phyloP scores from a whole-genome alignment of 345 rosid genomes.

The Acer saccharum region DNA sequence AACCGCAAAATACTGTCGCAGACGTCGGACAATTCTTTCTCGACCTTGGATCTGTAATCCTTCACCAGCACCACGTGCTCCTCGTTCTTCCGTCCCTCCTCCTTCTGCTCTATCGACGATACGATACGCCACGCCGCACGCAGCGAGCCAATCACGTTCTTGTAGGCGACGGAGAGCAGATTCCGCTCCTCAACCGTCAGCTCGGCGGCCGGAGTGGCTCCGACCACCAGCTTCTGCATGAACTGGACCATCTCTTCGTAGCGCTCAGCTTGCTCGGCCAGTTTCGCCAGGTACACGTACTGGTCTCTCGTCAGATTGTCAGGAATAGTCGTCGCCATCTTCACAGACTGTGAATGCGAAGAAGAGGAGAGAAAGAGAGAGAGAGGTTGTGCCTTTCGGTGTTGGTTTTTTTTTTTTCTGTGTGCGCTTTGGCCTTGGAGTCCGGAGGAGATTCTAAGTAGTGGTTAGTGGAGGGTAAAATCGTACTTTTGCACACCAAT shows the following conservation, averaged over 20 bases:
- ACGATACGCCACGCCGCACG: constrained; percentile 98
- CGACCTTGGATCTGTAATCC: constrained; percentile 93
- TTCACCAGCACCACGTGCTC: constrained; percentile 87
- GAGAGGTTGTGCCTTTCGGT: not conserved
- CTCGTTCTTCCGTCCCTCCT: constrained; percentile 90
- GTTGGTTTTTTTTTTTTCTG: not conserved
- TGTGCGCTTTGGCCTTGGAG: no score
- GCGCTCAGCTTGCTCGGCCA: constrained; percentile 97
- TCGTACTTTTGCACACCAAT: not conserved
- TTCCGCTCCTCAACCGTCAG: constrained; percentile 94
- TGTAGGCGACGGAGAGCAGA: constrained; percentile 93
- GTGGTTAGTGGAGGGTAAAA: constrained; percentile 18
- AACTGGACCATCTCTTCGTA: constrained; percentile 96
- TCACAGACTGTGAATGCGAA: not conserved
- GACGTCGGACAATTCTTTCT: constrained; percentile 72
- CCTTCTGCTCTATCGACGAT: constrained; percentile 94
- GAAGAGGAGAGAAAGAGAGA: not conserved
- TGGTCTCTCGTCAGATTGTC: constrained; percentile 79
- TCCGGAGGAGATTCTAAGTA: not conserved
- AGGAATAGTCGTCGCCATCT: constrained; percentile 40
- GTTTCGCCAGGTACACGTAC: constrained; percentile 89
- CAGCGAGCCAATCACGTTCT: constrained; percentile 97
- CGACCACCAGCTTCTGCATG: constrained; percentile 86
- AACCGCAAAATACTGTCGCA: constrained; percentile 72
- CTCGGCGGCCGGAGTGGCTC: constrained; percentile 75